Percentiles rank a stretch among this genome's conserved stretches.
Evolutionary conservation across 306 rosid species (phyloP).

Genomic region (Cyclanthera cordifolia): DNA sequence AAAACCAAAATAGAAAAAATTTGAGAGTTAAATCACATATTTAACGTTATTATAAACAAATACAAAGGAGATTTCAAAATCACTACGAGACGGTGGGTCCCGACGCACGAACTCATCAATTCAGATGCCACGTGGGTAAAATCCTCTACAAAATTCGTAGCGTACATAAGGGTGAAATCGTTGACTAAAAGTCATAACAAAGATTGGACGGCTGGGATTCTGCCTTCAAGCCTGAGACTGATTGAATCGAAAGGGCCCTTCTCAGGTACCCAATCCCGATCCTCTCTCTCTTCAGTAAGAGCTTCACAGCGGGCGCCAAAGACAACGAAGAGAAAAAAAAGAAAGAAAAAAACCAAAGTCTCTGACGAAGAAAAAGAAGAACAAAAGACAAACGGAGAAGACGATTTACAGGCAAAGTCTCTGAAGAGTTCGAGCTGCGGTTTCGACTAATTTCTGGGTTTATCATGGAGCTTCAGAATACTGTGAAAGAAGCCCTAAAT

Average conservation of each 20-base stretch:
- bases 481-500: constrained; percentile 93
- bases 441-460: constrained; percentile 15
- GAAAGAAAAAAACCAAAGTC: constrained; percentile 9
- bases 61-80: constrained; percentile 1
- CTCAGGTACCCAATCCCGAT: constrained; percentile 21
- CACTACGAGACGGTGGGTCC: constrained; percentile 22
- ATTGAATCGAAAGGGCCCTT: neutral
- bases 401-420: constrained; percentile 15
- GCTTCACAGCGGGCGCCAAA: constrained; percentile 66
- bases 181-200: constrained; percentile 25
- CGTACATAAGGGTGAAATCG: neutral
- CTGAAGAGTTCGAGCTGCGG: constrained; percentile 20
- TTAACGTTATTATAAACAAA: too few relatives aligned
- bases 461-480: constrained; percentile 84
- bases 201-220: constrained; percentile 29
- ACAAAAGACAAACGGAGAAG: constrained; percentile 9
- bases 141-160: neutral
- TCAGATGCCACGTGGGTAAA: constrained; percentile 27
- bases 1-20: too few relatives aligned
- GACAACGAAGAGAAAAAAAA: neutral
- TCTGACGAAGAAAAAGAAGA: too few relatives aligned
- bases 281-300: constrained; percentile 17
- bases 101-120: constrained; percentile 4
- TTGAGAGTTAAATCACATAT: too few relatives aligned
- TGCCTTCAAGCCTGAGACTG: neutral